phyloP scores from a whole-genome alignment of 352 stramenopile species.

The Pilasporangium apinafurcum region DNA sequence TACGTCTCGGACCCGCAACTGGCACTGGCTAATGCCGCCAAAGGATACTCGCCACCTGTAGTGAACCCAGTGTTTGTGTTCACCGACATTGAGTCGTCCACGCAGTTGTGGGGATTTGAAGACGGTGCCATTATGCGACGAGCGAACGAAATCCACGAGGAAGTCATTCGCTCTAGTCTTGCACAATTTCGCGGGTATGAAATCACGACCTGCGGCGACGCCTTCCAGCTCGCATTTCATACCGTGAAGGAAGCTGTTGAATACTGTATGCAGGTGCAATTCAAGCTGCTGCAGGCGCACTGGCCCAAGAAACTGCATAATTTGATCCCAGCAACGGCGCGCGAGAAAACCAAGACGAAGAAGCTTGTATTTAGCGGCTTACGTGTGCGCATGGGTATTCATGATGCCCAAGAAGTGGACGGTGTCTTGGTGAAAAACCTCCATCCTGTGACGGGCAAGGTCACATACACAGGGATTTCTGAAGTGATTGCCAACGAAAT shows the following conservation, averaged over 20 bases:
- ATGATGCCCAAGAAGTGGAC: slow-evolving; percentile 35
- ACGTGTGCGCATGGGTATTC: slow-evolving; percentile 51
- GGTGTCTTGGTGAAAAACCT: slow-evolving; percentile 37
- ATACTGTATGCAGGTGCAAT: slow-evolving; percentile 46
- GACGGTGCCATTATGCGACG: slow-evolving; percentile 30
- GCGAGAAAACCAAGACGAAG: slow-evolving; percentile 29
- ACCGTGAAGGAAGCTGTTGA: slow-evolving; percentile 43
- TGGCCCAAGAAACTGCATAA: slow-evolving; percentile 48
- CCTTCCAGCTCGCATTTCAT: slow-evolving; percentile 61
- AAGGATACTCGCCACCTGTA: slow-evolving; percentile 11
- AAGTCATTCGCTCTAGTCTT: slow-evolving; percentile 30
- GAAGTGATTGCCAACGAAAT: slow-evolving; percentile 56
- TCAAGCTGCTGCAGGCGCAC: slow-evolving; percentile 24
- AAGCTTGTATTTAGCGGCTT: slow-evolving; percentile 43
- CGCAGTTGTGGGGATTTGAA: slow-evolving; percentile 28
- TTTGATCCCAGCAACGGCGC: slow-evolving; percentile 16
- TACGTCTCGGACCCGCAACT: slow-evolving; percentile 33
- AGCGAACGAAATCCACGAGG: slow-evolving; percentile 50
- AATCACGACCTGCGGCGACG: slow-evolving; percentile 48
- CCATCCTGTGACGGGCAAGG: slow-evolving; percentile 39
- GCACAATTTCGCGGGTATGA: slow-evolving; percentile 42
- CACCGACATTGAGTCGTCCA: slow-evolving; percentile 65
- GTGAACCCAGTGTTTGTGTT: slow-evolving; percentile 55
- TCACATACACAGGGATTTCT: slow-evolving; percentile 47
- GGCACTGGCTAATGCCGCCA: slow-evolving; percentile 9